Evolutionary conservation across 2,329 filamentous ascomycete species (phyloP), one percentile per base, ranked within the genome.

Genomic region (Samsoniella hepiali): DNA sequence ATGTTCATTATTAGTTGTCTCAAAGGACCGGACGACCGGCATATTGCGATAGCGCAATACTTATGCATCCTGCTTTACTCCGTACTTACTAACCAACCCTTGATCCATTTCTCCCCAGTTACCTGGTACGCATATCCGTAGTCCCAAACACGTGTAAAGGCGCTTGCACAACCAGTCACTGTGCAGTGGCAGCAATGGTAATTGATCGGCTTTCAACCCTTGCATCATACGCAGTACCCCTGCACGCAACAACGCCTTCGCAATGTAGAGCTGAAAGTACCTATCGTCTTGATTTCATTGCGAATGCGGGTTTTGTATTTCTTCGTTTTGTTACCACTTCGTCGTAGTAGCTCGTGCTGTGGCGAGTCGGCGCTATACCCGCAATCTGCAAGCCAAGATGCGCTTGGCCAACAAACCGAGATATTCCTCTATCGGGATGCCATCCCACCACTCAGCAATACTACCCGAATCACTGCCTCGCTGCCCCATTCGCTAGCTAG

Each of bases 391-490:
- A 51, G 32, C 57, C 57, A 42, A 50, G 45, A 51, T 13, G 31
- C 27, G 10, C n/a, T 8, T 38, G 38, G 50, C 45, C 31, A 58
- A 44, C 47, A 58, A 63, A 63, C 34, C 62, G 62, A 58, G 55
- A 58, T 63, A 63, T 63, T 47, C 62, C 47, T 63, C 42, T 63
- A 63, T 36, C 62, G 62, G 62, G 55, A 63, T 44, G n/a, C n/a
- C 47, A 58, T 42, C 47, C 44, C 44, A 44, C 53, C 15, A 34
- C 49, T 5, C n/a, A 44, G 29, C 22, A 17, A 7, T 15, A 55
- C 17, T 8, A 10, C 15, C 15, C 8, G 36, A 55, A 55, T 22
- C 29, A 27, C 15, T 27, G 31, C 42, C 50, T 38, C 42, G 17
- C n/a, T 7, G 22, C 40, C 40, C 59, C 59, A 55, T 62, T 22